Percentiles rank a stretch among this genome's conserved stretches.
These are phyloP conservation scores for Rhododendron williamsianum DNA, from an alignment of 148 eudicot genomes.

Conservation along the genomic window DNA sequence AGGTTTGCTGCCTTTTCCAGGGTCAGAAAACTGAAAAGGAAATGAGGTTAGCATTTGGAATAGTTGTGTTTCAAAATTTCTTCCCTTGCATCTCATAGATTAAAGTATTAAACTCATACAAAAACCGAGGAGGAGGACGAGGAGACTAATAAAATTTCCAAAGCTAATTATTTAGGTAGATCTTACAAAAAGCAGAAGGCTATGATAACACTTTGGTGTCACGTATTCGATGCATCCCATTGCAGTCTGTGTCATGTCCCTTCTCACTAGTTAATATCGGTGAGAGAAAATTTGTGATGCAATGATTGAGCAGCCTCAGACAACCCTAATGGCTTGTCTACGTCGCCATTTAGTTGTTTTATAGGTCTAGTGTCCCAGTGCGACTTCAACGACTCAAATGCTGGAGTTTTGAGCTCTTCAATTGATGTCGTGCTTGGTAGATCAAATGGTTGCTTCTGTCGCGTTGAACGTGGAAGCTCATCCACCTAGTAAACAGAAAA, in stretches of 20 bases:
- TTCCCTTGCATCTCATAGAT: not conserved
- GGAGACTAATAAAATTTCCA: not conserved
- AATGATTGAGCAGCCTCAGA: not conserved
- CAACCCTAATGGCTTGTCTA: not conserved
- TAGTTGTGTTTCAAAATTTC: not conserved
- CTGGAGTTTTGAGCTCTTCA: slow-evolving; percentile 22
- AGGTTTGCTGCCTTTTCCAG: not conserved
- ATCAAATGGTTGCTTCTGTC: not conserved
- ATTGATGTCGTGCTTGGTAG: slow-evolving; percentile 9
- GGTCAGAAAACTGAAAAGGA: not conserved
- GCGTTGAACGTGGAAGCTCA: not conserved
- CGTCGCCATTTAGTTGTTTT: slow-evolving; percentile 9
- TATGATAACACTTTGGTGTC: not conserved
- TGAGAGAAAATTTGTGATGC: not conserved
- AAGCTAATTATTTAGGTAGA: not conserved
- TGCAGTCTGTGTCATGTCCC: not conserved
- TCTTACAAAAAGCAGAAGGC: not conserved
- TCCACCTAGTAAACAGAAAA: slow-evolving; percentile 13
- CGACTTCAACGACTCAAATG: slow-evolving; percentile 5
- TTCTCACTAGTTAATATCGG: not conserved
- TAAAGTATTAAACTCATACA: not conserved
- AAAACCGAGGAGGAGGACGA: not conserved
- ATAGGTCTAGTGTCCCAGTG: slow-evolving; percentile 4
- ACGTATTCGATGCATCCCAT: not conserved
- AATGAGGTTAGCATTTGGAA: not conserved